Conservation (phyloP, 768 basidiomycete species). For the Boletellus sp. region DNA sequence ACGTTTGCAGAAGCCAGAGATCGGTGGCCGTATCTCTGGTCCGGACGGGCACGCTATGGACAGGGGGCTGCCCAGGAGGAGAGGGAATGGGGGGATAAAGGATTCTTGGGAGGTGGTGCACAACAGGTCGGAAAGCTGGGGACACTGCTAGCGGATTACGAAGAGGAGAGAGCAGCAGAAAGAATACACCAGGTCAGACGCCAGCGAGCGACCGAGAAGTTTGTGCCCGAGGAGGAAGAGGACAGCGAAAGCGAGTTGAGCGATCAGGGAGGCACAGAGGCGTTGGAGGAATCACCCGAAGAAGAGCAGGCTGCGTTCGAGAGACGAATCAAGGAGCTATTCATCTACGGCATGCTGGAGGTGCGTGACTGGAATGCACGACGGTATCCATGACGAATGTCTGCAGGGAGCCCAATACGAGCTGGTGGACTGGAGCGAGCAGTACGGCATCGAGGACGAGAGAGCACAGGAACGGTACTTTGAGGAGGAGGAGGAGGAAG, state of each 20-base stretch:
- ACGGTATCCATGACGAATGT: background rate
- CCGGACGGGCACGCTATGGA: constrained; percentile 48
- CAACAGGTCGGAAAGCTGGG: constrained; percentile 72
- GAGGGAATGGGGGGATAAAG: constrained; percentile 58
- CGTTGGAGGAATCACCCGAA: constrained; percentile 42
- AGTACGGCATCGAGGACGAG: constrained; percentile 56
- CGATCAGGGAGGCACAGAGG: constrained; percentile 24
- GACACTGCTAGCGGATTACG: constrained; percentile 61
- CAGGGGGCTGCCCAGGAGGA: constrained; percentile 61
- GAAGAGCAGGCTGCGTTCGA: constrained; percentile 53
- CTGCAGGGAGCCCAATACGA: constrained; percentile 67
- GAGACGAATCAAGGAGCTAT: constrained; percentile 58
- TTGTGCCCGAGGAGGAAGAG: constrained; percentile 62
- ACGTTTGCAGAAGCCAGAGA: constrained; percentile 48
- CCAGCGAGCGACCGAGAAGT: constrained; percentile 37
- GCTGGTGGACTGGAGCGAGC: constrained; percentile 71
- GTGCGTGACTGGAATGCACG: constrained; percentile 36
- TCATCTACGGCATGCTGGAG: constrained; percentile 74
- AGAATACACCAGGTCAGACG: constrained; percentile 47
- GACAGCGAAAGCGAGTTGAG: constrained; percentile 43
- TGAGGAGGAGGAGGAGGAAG: constrained; percentile 62
- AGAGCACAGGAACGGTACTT: constrained; percentile 73
- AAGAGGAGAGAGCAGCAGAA: constrained; percentile 74
- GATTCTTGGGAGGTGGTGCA: constrained; percentile 53
- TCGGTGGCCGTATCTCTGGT: constrained; percentile 69